A percentile compares a stretch with the other conserved stretches of the same genome.
Conservation (phyloP, 306 rosid genomes). For the Alnus glutinosa region DNA sequence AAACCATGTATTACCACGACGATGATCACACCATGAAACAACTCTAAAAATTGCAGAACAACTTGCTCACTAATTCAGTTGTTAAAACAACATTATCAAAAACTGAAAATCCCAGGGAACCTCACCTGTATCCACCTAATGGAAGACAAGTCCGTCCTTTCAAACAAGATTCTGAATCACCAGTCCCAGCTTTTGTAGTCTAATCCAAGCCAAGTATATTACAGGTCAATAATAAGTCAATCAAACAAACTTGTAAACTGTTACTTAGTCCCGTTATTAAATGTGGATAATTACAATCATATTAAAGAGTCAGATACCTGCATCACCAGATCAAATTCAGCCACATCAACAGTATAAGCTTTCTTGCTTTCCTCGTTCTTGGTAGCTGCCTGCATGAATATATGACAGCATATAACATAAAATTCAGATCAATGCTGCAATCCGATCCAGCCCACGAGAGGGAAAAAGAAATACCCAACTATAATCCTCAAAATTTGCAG, state of each 20-base stretch:
- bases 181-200: conserved; percentile 84
- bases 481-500: not conserved
- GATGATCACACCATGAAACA: not conserved
- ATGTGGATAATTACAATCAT: conserved; percentile 16
- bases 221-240: conserved; percentile 22
- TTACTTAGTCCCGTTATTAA: conserved; percentile 8
- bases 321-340: conserved; percentile 94
- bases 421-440: conserved; percentile 2
- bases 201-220: conserved; percentile 38
- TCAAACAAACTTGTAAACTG: conserved; percentile 11
- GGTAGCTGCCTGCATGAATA: conserved; percentile 55
- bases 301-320: conserved; percentile 57
- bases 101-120: conserved; percentile 24
- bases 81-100: conserved; percentile 17
- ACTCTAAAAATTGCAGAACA: conserved; percentile 2
- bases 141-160: conserved; percentile 80
- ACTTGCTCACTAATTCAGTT: conserved; percentile 5
- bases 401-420: conserved; percentile 29
- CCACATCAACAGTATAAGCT: conserved; percentile 64
- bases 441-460: not conserved
- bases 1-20: not conserved
- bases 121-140: conserved; percentile 97
- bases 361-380: conserved; percentile 55
- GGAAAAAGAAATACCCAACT: not conserved
- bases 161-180: conserved; percentile 76